Percentiles rank a stretch among this genome's conserved stretches.
phyloP scores from a whole-genome alignment of 129 eudicot genomes.

The Ambrosia artemisiifolia region DNA sequence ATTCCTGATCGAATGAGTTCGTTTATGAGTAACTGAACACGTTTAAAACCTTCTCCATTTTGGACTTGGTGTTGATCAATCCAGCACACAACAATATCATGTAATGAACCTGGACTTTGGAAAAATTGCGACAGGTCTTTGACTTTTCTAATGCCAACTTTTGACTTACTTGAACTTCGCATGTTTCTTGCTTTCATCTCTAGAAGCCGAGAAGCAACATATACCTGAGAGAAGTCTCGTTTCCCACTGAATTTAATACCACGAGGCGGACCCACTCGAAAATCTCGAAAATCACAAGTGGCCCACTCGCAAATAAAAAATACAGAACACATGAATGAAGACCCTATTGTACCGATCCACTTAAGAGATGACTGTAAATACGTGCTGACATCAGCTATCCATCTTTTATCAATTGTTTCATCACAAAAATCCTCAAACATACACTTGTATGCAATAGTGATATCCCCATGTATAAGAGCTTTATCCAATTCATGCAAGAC shows the following conservation, averaged over 20 bases:
- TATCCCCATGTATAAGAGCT: constrained; percentile 68
- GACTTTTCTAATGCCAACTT: constrained; percentile 24
- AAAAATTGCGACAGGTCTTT: constrained; percentile 46
- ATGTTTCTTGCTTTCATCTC: constrained; percentile 52
- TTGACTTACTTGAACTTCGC: constrained; percentile 32
- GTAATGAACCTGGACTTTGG: constrained; percentile 87
- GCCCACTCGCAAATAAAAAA: constrained; percentile 96
- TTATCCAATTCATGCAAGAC: constrained; percentile 65
- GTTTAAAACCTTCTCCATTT: constrained; percentile 71
- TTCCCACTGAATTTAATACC: constrained; percentile 76
- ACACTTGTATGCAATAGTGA: constrained; percentile 51
- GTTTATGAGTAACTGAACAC: constrained; percentile 66
- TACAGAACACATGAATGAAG: constrained; percentile 60
- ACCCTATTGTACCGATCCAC: constrained; percentile 48
- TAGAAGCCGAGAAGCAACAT: constrained; percentile 67
- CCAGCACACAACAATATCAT: constrained; percentile 93
- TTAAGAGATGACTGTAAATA: constrained; percentile 58
- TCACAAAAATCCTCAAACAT: constrained; percentile 68
- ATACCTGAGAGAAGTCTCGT: constrained; percentile 71
- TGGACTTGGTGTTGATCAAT: constrained; percentile 88
- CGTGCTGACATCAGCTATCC: constrained; percentile 76
- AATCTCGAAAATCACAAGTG: constrained; percentile 85
- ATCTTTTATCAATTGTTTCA: constrained; percentile 50
- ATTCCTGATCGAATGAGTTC: constrained; percentile 74
- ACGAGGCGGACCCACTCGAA: constrained; percentile 46